Conservation (phyloP, 176 grass and related monocot species). For the Paspalum vaginatum region DNA sequence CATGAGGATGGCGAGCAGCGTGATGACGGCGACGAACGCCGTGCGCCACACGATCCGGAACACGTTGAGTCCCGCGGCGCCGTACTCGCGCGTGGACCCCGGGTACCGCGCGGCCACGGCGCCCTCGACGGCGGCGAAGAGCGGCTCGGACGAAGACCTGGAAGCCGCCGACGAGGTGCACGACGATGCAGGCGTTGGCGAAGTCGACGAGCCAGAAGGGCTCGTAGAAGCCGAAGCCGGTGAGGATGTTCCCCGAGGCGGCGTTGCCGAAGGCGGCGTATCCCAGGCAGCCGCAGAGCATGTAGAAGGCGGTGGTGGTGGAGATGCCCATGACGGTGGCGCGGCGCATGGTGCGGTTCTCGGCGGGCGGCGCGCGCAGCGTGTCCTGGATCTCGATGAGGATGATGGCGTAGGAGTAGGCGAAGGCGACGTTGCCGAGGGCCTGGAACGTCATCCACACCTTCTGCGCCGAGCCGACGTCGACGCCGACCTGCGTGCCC, state of each 20-base stretch:
- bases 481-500: slow-evolving; percentile 77
- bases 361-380: slow-evolving; percentile 60
- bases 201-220: slow-evolving; percentile 86
- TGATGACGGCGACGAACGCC: slow-evolving; percentile 59
- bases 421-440: slow-evolving; percentile 89
- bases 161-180: slow-evolving; percentile 80
- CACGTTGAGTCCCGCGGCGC: slow-evolving; percentile 24
- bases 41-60: slow-evolving; percentile 71
- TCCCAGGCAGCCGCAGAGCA: slow-evolving; percentile 78
- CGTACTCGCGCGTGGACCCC: slow-evolving; percentile 9
- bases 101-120: slow-evolving; percentile 22
- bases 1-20: slow-evolving; percentile 65
- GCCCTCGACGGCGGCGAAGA: slow-evolving; percentile 70
- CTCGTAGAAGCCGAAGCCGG: slow-evolving; percentile 85
- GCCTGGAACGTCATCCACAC: slow-evolving; percentile 79
- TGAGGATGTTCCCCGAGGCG: slow-evolving; percentile 82
- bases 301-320: slow-evolving; percentile 74
- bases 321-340: slow-evolving; percentile 63
- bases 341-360: slow-evolving; percentile 68
- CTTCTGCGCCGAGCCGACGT: slow-evolving; percentile 61
- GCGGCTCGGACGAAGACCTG: slow-evolving; percentile 82
- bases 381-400: slow-evolving; percentile 99
- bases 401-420: slow-evolving; percentile 82
- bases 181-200: slow-evolving; percentile 75
- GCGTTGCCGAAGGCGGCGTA: slow-evolving; percentile 77